Evolutionary conservation across 2,329 filamentous ascomycete species (phyloP).

Genomic region (Cryphonectria radicalis): DNA sequence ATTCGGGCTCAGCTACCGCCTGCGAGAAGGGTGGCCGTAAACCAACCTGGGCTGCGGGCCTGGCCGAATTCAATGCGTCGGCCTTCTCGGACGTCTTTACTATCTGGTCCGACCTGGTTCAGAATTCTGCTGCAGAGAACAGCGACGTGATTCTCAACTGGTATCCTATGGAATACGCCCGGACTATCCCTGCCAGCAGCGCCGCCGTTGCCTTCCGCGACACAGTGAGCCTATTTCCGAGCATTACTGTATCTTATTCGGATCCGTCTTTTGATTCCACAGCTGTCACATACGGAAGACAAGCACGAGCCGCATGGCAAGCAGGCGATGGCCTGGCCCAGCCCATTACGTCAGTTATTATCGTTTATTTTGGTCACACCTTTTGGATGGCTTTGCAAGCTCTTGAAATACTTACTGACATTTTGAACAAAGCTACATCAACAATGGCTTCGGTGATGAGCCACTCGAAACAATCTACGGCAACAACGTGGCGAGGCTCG

Average conservation of each 20-base stretch:
- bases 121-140: not conserved
- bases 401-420: not conserved
- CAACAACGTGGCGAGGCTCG: not conserved
- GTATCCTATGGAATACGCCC: conserved; percentile 3
- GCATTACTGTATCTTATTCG: conserved; percentile 4
- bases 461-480: conserved; percentile 6
- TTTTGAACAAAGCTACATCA: conserved; percentile 4
- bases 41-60: not conserved
- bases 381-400: not conserved
- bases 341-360: not conserved
- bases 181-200: not conserved
- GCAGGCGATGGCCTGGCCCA: not conserved
- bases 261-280: not conserved
- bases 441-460: conserved; percentile 6
- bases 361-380: not conserved
- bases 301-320: conserved; percentile 7
- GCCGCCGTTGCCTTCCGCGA: conserved; percentile 6
- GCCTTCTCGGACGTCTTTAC: not conserved
- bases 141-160: conserved; percentile 8
- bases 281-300: not conserved
- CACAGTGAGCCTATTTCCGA: conserved; percentile 2
- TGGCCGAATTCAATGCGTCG: conserved; percentile 2
- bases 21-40: not conserved
- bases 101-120: conserved; percentile 4
- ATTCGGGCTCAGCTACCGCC: not conserved